Base-by-base conservation (phyloP, 345 rosid species). In the Brassica nigra region DNA sequence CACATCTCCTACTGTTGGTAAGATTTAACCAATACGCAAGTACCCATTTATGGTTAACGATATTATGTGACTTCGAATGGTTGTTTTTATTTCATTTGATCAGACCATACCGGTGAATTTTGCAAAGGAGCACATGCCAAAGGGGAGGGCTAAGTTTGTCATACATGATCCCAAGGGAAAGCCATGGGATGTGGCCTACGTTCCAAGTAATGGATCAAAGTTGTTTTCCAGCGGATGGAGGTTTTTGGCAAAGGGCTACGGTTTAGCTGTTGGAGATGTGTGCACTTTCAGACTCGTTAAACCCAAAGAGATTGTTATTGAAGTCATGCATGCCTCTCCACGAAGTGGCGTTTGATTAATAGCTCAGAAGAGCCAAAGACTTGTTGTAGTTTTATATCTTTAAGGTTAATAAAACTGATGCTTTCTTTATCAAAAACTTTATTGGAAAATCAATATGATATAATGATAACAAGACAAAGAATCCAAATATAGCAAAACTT, bases 381-480 rank as follows among this genome's bases (percentile, higher is more conserved):
- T 20, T 18, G 23, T 27, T 31, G 30, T 62, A 4, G 2, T 2
- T 66, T 15, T 36, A 57, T 20, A 76, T 76, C 33, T 58, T 61
- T 62, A 52, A 49, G 76, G 57, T 49, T 54, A 63, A 30, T 77
- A 75, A 70, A 77, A 77, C 70, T 34, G 65, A 15, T 78, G 71
- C 44, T 78, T 71, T 63, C 36, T n/a, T 16, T 55, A 47, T 62
- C 6, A 77, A 70, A 34, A 70, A 36, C 20, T 27, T 70, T 77
- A 78, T 58, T 72, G 27, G 63, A 14, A 66, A n/a, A 73, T 37
- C 68, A 58, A 78, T 66, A 78, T n/a, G 62, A 27, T 78, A 27
- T 78, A 33, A 30, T 15, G 59, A 28, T 58, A 79, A 27, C 62
- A 15, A 18, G 28, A 68, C 34, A 57, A 61, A 44, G 62, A 68